phyloP scores from a whole-genome alignment of 148 eudicot genomes.

The Fallopia convolvulus region DNA sequence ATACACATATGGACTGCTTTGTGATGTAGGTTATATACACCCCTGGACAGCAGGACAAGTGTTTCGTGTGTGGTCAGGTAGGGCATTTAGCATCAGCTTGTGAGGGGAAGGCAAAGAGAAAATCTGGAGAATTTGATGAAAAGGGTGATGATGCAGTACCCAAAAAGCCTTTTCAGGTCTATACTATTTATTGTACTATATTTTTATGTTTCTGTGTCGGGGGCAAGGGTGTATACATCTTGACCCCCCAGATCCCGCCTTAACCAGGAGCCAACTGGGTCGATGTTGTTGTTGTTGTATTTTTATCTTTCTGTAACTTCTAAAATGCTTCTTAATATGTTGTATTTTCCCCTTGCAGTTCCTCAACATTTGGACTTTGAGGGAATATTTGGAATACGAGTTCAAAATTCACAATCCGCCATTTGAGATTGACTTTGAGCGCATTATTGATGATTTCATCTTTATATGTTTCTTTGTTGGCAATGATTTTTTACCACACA shows the following conservation, averaged over 20 bases:
- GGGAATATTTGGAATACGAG: slow-evolving; percentile 88
- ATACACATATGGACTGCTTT: neutral
- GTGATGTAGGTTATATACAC: slow-evolving; percentile 60
- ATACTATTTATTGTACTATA: neutral
- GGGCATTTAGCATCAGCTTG: slow-evolving; percentile 91
- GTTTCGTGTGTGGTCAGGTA: slow-evolving; percentile 88
- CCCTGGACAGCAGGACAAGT: slow-evolving; percentile 92
- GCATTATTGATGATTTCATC: slow-evolving; percentile 86
- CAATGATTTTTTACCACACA: slow-evolving; percentile 93
- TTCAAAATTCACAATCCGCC: slow-evolving; percentile 67
- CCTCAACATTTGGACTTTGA: slow-evolving; percentile 79
- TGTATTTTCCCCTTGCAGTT: slow-evolving; percentile 50
- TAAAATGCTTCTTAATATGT: slow-evolving; percentile 21
- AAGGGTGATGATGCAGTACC: slow-evolving; percentile 56
- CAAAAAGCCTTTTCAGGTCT: slow-evolving; percentile 87
- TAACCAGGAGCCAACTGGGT: no score
- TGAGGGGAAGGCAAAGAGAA: slow-evolving; percentile 91
- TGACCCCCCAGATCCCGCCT: no score
- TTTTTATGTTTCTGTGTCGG: neutral
- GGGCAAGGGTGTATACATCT: no score
- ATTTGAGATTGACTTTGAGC: slow-evolving; percentile 63
- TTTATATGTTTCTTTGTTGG: slow-evolving; percentile 98
- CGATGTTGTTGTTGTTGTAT: neutral
- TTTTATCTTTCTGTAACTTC: neutral
- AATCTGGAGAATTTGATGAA: slow-evolving; percentile 89